Evolutionary conservation across 75 land plant genomes (phyloP).

Genomic region (Chamaecyparis obtusa): DNA sequence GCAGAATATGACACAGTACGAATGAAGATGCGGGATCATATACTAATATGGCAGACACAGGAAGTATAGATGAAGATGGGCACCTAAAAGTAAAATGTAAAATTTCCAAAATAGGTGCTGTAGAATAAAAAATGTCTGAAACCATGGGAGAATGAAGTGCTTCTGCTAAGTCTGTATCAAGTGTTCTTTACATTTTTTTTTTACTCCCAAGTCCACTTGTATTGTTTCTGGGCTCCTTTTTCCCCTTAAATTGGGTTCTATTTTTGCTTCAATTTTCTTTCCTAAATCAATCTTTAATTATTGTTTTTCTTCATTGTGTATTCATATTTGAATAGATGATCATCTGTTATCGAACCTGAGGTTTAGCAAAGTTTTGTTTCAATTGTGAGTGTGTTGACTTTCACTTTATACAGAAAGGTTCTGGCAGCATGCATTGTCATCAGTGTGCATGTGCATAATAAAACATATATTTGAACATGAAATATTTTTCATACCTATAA

Average conservation of each 20-base stretch:
- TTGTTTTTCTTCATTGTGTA: background rate
- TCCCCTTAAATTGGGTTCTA: too few relatives aligned
- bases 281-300: background rate
- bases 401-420: background rate
- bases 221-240: background rate
- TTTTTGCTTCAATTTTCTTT: background rate
- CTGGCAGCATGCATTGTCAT: background rate
- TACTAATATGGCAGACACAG: background rate
- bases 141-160: background rate
- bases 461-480: background rate
- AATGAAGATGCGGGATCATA: background rate
- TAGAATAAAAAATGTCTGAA: background rate
- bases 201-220: background rate
- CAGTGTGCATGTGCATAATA: background rate
- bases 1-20: background rate
- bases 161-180: background rate
- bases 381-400: background rate
- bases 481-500: background rate
- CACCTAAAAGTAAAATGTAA: background rate
- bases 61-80: background rate
- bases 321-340: background rate
- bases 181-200: background rate
- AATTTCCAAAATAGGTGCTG: background rate
- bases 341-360: background rate
- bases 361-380: background rate